Evolutionary conservation across 805 yeast species (phyloP), one percentile per base, ranked within the genome.

Genomic region (Myxozyma melibiosi): DNA sequence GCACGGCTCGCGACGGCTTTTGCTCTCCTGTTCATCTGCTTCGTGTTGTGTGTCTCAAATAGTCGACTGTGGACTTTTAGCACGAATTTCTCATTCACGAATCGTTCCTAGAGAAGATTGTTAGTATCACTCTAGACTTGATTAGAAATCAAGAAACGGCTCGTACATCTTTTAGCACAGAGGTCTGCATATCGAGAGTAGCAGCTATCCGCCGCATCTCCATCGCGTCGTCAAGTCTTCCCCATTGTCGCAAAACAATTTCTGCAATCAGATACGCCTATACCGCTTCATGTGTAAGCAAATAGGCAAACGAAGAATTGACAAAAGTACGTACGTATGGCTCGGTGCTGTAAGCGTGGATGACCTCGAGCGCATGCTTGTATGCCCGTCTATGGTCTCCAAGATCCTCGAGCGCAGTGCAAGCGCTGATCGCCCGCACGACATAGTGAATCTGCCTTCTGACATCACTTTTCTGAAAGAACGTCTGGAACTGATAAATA

Each of bases 371-470:
- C 4, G 50, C 50, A 45, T 45, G 40, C 13, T 13, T 35, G 25
- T 20, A 45, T 4, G 50, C 50, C 8, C 50, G 28, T 18, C 31
- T 24, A 22, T 45, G 50, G 18, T 45, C 50, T 18, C 50, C 50
- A 14, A 45, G 31, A 20, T 45, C 40, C 20, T 45, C 50, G 6
- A 45, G 34, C 4, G 33, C 16, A 24, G 33, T 45, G 40, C 50
- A 45, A 2, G 50, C 50, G 24, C 50, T 45, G 5, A 45, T 45
- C 6, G 50, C 50, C 6, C 50, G 50, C 6, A 45, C 50, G 11
- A 27, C 37, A 34, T 20, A 45, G 24, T 45, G 50, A 24, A 45
- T 45, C 7, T 35, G 50, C 4, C 50, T 39, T 13, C 50, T 28
- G 9, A 45, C 18, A 9, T 45, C 50, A 22, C 25, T 35, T 45